These are phyloP conservation scores for Boletus vermiculosoides DNA, from an alignment of 768 basidiomycete genomes.

Conservation along the genomic window DNA sequence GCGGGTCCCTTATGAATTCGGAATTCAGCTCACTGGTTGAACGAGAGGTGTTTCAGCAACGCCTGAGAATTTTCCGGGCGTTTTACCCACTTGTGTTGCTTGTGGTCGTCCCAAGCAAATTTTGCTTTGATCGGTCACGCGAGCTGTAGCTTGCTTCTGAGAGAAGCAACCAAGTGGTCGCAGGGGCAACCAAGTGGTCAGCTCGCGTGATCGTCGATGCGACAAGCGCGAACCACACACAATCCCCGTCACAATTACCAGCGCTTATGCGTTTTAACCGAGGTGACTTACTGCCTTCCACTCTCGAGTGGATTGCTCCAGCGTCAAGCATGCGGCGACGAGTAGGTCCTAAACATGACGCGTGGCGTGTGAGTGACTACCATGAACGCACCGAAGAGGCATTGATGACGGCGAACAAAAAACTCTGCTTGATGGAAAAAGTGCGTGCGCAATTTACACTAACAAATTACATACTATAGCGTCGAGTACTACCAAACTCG, in stretches of 20 bases:
- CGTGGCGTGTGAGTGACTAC: background rate
- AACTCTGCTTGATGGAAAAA: background rate
- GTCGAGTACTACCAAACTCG: background rate
- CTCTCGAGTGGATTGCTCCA: background rate
- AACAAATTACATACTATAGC: conserved; percentile 10
- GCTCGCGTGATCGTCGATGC: conserved; percentile 8
- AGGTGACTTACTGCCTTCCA: background rate
- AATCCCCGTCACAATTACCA: background rate
- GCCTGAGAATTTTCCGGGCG: background rate
- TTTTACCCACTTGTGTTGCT: background rate
- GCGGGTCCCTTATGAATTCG: conserved; percentile 17
- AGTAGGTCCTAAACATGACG: background rate
- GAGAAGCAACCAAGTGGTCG: background rate
- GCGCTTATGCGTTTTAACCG: conserved; percentile 4
- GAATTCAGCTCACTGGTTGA: background rate
- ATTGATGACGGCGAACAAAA: background rate
- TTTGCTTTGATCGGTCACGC: background rate
- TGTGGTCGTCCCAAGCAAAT: background rate
- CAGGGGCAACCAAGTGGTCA: background rate
- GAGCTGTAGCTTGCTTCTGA: background rate
- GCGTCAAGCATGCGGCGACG: conserved; percentile 1
- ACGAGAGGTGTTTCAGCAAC: conserved; percentile 15
- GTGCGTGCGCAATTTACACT: background rate
- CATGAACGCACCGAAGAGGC: background rate
- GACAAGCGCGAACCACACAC: background rate